Evolutionary conservation across 2,329 filamentous ascomycete species (phyloP).

Genomic region (Phialophora tarda): DNA sequence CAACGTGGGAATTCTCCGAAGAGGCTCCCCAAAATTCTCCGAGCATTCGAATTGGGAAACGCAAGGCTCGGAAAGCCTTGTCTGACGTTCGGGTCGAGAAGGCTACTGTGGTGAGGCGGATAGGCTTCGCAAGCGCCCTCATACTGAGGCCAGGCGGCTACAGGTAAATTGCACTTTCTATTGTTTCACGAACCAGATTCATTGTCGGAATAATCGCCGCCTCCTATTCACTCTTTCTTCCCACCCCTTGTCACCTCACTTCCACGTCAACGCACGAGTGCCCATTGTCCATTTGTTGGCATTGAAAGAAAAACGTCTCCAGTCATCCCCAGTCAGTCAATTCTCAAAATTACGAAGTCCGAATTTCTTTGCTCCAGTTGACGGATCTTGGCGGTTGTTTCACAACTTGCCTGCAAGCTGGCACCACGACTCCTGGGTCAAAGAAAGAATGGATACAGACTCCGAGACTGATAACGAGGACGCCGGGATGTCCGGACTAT

Average conservation of each 20-base stretch:
- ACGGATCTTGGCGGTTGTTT: conserved; percentile 22
- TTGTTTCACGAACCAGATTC: conserved; percentile 25
- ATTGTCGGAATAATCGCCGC: conserved; percentile 9
- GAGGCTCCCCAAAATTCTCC: conserved; percentile 18
- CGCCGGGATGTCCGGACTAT: conserved; percentile 1
- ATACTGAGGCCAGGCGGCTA: conserved; percentile 27
- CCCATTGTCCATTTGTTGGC: background rate
- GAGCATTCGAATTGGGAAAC: conserved; percentile 7
- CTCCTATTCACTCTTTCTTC: background rate
- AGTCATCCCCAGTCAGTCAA: background rate
- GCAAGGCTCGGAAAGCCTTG: conserved; percentile 22
- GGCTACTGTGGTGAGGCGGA: conserved; percentile 13
- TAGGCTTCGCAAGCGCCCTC: conserved; percentile 26
- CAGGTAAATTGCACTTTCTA: conserved; percentile 36
- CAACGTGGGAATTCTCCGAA: conserved; percentile 5
- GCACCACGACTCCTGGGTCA: conserved; percentile 9
- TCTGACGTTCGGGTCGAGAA: conserved; percentile 10
- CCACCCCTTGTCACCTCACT: background rate
- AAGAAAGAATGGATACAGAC: conserved; percentile 24
- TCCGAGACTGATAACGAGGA: background rate
- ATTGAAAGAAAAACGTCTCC: background rate
- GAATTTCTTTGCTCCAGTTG: conserved; percentile 15
- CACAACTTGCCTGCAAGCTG: background rate
- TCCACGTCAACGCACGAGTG: background rate
- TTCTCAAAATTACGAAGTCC: conserved; percentile 8